Base-by-base conservation (phyloP, 495 filamentous ascomycete species). In the Endocarpon pusillum region DNA sequence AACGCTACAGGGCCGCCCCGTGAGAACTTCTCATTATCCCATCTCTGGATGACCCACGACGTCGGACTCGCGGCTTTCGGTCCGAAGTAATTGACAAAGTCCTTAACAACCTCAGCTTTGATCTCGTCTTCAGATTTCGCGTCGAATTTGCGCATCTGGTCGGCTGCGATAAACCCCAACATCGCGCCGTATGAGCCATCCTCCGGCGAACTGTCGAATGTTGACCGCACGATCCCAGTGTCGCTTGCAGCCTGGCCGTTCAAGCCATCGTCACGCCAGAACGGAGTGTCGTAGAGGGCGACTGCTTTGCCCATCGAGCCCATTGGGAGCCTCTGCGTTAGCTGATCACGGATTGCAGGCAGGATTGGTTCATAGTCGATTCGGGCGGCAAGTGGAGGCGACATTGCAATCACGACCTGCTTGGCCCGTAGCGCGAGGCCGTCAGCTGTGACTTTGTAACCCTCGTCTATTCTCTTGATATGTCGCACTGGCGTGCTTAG, bases 281-380 rank as follows among this genome's bases (percentile, higher is more conserved):
- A 52, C 0, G 49, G 42, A 6, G 18, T 21, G 3, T 31, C 19
- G 19, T 43, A 52, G 24, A 50, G 33, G 4, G 47, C 47, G 12
- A 50, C 42, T 6, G 41, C 47, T 21, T 53, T 53, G 4, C 47
- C 45, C 11, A 48, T 31, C 1, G 47, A 33, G 3, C 47, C 49
- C 37, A 51, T 46, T 0, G 39, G 36, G 38, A 44, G 44, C 7
- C 42, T 39, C 17, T 48, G 41, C 8, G 40, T 41, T 9, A 53
- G 38, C 19, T 48, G 44, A 19, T 40, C 37, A 12, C 42, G 34
- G 3, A 32, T 32, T 0, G 38, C 37, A 3, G 49, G 47, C 3
- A 53, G 42, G 2, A 19, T 34, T 1, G 45, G 45, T 5, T 38
- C 22, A 28, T 40, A 48, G 8, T 1, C 18, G 12, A 48, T 46